Conservation (phyloP, 441 rosid genomes). For the Corymbia calophylla region DNA sequence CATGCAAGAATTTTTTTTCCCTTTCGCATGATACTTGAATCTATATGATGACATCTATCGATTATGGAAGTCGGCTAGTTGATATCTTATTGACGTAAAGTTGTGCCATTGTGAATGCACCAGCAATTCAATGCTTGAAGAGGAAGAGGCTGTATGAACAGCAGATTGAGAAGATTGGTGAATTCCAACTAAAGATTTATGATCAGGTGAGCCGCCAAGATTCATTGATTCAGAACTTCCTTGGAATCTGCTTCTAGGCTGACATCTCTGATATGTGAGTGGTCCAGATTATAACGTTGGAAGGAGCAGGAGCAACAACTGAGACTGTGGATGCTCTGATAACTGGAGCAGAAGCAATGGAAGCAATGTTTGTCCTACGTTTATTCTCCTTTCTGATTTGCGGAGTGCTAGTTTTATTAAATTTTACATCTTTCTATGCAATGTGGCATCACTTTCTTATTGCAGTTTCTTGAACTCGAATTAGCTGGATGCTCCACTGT, state of each 20-base stretch:
- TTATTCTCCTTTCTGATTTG: neutral
- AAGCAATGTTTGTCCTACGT: slow-evolving; percentile 20
- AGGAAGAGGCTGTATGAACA: slow-evolving; percentile 85
- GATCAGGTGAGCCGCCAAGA: slow-evolving; percentile 50
- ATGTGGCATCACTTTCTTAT: too few relatives aligned
- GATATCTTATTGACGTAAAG: neutral
- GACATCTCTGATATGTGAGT: neutral
- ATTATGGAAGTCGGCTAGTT: neutral
- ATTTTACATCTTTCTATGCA: too few relatives aligned
- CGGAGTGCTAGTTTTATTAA: neutral
- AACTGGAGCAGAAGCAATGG: slow-evolving; percentile 90
- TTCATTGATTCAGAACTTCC: neutral
- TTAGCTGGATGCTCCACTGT: too few relatives aligned
- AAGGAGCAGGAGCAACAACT: slow-evolving; percentile 93
- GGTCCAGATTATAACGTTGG: slow-evolving; percentile 80
- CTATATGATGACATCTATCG: too few relatives aligned
- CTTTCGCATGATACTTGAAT: too few relatives aligned
- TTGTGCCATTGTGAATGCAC: slow-evolving; percentile 32
- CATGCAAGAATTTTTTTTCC: too few relatives aligned
- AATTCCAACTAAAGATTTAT: slow-evolving; percentile 74
- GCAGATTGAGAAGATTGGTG: slow-evolving; percentile 85
- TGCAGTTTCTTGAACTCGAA: too few relatives aligned
- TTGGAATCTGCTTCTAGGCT: neutral
- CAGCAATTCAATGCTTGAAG: slow-evolving; percentile 90
- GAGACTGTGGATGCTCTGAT: slow-evolving; percentile 94